A percentile compares a stretch with the other conserved stretches of the same genome.
These are phyloP conservation scores for Boletus pseudopeckii DNA, from an alignment of 768 basidiomycete species.

Conservation along the genomic window DNA sequence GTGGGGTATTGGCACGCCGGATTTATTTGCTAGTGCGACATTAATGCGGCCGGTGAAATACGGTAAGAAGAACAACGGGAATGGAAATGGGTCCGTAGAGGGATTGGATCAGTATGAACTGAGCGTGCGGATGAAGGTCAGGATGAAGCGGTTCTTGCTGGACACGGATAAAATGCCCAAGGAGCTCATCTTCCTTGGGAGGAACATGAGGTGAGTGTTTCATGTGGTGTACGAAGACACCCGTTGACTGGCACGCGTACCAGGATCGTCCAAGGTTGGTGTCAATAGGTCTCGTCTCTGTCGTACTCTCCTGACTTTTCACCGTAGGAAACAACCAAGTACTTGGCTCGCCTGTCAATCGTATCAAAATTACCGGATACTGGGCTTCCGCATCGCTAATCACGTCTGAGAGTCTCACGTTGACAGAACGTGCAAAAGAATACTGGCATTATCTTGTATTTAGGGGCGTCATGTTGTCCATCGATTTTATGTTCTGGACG, in stretches of 20 bases:
- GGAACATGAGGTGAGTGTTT: constrained; percentile 62
- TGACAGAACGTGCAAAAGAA: constrained; percentile 45
- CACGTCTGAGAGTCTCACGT: constrained; percentile 39
- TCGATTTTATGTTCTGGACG: constrained; percentile 73
- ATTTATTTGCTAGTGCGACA: constrained; percentile 70
- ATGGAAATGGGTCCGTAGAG: constrained; percentile 2
- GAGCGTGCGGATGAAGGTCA: constrained; percentile 65
- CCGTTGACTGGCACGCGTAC: background rate
- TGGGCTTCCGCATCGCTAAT: constrained; percentile 73
- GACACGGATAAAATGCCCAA: constrained; percentile 82
- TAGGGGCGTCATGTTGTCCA: constrained; percentile 55
- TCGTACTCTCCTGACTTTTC: background rate
- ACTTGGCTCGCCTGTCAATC: constrained; percentile 83
- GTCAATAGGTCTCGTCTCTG: background rate
- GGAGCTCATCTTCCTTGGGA: constrained; percentile 67
- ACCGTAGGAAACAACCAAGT: constrained; percentile 69
- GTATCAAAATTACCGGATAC: constrained; percentile 84
- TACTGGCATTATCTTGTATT: constrained; percentile 63
- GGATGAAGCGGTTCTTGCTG: constrained; percentile 58
- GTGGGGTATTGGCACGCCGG: constrained; percentile 73
- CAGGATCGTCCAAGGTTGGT: constrained; percentile 38
- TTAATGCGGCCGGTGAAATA: constrained; percentile 58
- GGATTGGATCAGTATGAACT: constrained; percentile 63
- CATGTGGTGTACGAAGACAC: background rate
- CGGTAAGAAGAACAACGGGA: constrained; percentile 12